Conservation (phyloP, 306 rosid species). For the Lathyrus tuberosus region DNA sequence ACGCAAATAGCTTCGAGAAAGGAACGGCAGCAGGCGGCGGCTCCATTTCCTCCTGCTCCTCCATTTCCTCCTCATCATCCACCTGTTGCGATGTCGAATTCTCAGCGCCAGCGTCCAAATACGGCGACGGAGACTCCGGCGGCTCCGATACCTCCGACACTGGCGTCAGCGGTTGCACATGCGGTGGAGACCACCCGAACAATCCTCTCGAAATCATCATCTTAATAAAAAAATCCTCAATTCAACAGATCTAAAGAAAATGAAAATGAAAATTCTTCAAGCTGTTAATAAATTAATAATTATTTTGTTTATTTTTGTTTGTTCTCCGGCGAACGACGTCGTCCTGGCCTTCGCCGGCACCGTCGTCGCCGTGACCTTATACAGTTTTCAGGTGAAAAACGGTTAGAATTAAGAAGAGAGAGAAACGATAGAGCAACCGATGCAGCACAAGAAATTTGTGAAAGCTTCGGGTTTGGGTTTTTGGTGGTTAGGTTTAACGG, state of each 20-base stretch:
- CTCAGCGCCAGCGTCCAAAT: conserved; percentile 70
- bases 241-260: conserved; percentile 57
- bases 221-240: conserved; percentile 43
- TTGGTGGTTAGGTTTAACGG: conserved; percentile 49
- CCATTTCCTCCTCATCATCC: conserved; percentile 83
- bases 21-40: conserved; percentile 96
- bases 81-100: conserved; percentile 60
- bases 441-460: conserved; percentile 31
- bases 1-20: conserved; percentile 73
- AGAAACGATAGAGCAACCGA: conserved; percentile 6
- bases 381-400: conserved; percentile 47
- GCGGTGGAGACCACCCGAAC: conserved; percentile 99
- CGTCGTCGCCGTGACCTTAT: conserved; percentile 43
- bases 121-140: conserved; percentile 98
- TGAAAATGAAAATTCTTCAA: conserved; percentile 39
- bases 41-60: conserved; percentile 85
- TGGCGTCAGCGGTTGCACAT: conserved; percentile 91
- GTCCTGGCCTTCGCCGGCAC: conserved; percentile 48
- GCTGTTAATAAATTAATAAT: neutral
- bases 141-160: conserved; percentile 98
- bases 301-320: neutral
- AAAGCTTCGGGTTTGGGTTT: conserved; percentile 14
- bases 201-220: conserved; percentile 94
- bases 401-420: conserved; percentile 33
- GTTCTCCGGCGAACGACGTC: conserved; percentile 47